Evolutionary conservation across 2,329 filamentous ascomycete species (phyloP).

Genomic region (Thelonectria olida): DNA sequence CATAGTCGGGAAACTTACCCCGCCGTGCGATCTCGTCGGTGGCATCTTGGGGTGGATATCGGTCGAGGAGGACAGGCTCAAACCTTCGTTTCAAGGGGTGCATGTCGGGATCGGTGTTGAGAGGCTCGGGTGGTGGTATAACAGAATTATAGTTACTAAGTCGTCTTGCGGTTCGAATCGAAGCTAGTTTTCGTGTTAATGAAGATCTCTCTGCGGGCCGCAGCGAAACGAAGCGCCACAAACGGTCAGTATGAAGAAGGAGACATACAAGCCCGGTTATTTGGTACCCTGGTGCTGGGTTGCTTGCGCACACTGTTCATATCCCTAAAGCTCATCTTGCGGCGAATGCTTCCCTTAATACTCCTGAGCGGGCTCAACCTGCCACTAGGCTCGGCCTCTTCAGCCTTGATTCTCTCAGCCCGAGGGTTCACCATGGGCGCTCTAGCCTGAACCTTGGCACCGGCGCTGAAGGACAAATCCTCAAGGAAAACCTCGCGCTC

Average conservation of each 20-base stretch:
- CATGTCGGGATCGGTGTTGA: conserved; percentile 91
- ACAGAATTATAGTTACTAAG: conserved; percentile 98
- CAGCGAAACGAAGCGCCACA: background rate
- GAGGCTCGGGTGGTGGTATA: conserved; percentile 90
- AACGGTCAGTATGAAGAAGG: conserved; percentile 14
- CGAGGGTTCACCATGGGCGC: conserved; percentile 80
- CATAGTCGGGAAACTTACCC: conserved; percentile 93
- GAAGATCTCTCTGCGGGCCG: background rate
- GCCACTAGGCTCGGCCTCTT: conserved; percentile 67
- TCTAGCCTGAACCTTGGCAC: conserved; percentile 76
- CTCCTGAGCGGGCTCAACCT: conserved; percentile 65
- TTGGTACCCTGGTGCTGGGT: conserved; percentile 74
- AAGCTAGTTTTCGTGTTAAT: conserved; percentile 55
- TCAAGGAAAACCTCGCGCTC: conserved; percentile 94
- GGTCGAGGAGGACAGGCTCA: conserved; percentile 93
- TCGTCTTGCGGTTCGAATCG: conserved; percentile 81
- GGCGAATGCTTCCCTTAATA: conserved; percentile 85
- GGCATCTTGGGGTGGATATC: conserved; percentile 87
- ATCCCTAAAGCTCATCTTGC: conserved; percentile 91
- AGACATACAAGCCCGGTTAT: conserved; percentile 53
- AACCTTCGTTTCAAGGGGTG: conserved; percentile 94
- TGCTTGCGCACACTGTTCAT: conserved; percentile 96
- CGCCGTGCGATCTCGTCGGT: conserved; percentile 82
- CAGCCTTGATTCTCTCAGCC: conserved; percentile 82
- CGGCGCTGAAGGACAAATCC: conserved; percentile 88